Evolutionary conservation across 768 basidiomycete species (phyloP).

Genomic region (Boletus bicolor): DNA sequence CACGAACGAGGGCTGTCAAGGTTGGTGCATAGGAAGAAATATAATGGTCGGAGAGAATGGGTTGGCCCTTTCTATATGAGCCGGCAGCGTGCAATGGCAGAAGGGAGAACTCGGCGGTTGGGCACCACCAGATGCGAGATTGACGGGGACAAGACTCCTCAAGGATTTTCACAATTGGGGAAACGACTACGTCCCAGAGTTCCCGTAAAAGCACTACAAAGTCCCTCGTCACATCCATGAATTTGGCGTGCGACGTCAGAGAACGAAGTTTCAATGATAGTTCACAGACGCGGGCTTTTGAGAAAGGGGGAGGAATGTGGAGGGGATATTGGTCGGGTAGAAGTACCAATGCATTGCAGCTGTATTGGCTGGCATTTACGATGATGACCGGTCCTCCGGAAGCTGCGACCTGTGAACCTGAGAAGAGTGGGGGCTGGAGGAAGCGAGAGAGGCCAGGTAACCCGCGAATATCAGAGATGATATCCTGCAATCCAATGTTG

Average conservation of each 20-base stretch:
- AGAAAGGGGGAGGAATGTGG: not conserved
- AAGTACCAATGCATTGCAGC: conserved; percentile 36
- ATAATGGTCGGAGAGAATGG: too few species aligned
- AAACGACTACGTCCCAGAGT: conserved; percentile 21
- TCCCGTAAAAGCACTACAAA: conserved; percentile 2
- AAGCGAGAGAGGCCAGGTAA: conserved; percentile 27
- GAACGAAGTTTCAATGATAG: not conserved
- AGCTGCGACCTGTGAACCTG: conserved; percentile 17
- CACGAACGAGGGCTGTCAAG: not conserved
- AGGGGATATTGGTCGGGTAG: conserved; percentile 1
- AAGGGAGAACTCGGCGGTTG: too few species aligned
- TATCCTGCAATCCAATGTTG: not conserved
- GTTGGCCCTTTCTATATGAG: too few species aligned
- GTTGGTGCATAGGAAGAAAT: not conserved
- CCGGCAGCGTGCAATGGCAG: too few species aligned
- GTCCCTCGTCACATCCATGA: not conserved
- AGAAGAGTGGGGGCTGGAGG: conserved; percentile 20
- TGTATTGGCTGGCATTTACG: conserved; percentile 27
- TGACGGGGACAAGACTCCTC: not conserved
- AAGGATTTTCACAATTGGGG: conserved; percentile 13
- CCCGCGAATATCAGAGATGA: not conserved
- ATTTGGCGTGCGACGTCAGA: not conserved
- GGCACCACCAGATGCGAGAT: conserved; percentile 15
- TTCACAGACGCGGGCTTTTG: not conserved
- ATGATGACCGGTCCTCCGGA: conserved; percentile 31